These are phyloP conservation scores for Raffaelea ambrosiae DNA, from an alignment of 2,329 filamentous ascomycete species.

Conservation along the genomic window DNA sequence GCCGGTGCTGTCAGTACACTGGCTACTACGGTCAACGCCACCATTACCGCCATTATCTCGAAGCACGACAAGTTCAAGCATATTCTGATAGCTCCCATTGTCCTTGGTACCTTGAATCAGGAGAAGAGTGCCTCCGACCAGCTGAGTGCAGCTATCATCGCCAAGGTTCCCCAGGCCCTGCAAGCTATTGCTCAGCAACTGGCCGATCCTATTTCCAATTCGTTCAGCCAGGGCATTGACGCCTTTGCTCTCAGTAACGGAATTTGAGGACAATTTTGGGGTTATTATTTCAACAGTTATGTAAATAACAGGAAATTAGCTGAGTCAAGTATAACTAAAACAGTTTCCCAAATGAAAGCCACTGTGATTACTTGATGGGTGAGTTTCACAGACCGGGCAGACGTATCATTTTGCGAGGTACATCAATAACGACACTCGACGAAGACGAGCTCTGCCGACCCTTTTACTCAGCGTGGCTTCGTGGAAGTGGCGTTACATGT, in stretches of 20 bases:
- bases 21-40: conserved; percentile 26
- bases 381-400: too few relatives aligned
- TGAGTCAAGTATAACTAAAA: too few relatives aligned
- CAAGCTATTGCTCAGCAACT: conserved; percentile 24
- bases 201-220: conserved; percentile 26
- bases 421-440: too few relatives aligned
- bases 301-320: too few relatives aligned
- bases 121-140: conserved; percentile 30
- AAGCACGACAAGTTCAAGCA: conserved; percentile 35
- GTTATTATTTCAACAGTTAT: too few relatives aligned
- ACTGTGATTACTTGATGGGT: too few relatives aligned
- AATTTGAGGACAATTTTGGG: conserved; percentile 1
- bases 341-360: too few relatives aligned
- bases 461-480: too few relatives aligned
- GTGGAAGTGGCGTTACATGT: too few relatives aligned
- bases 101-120: conserved; percentile 30
- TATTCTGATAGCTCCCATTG: conserved; percentile 30
- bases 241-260: conserved; percentile 9
- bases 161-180: conserved; percentile 28
- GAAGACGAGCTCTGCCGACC: too few relatives aligned
- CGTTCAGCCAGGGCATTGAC: conserved; percentile 28
- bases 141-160: conserved; percentile 27
- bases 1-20: conserved; percentile 27
- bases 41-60: conserved; percentile 27
- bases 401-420: too few relatives aligned